Base-by-base conservation (phyloP, 495 filamentous ascomycete species). In the Penicillium egyptiacum region DNA sequence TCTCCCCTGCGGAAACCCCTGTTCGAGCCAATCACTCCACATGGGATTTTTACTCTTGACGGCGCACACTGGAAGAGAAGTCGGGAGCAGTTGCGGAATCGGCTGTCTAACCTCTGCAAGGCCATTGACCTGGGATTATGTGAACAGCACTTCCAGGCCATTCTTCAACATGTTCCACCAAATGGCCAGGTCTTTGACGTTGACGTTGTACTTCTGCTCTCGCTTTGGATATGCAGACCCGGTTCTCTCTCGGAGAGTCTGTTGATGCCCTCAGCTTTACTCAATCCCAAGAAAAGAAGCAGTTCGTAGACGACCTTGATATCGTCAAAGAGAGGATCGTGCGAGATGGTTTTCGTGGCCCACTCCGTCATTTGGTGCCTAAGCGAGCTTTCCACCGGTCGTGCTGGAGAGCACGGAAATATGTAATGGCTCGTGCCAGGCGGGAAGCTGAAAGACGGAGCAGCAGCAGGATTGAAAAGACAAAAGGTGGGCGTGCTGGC, bases 41-140 rank as follows among this genome's bases (percentile, higher is more conserved):
- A 59, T 53, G 62, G 62, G 1, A 65, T 65, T 42, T 62, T 62
- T 25, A 57, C 59, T 11, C 42, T 62, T 22, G 62, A 65, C 35
- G 62, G 59, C 11, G 19, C 39, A 28, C 40, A 50, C 19, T 65
- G 62, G 62, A 62, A 56, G 33, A 43, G 16, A 35, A 50, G 33
- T 20, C 55, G 62, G 17, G 53, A 55, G 8, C 37, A 56, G 23
- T 42, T 62, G 40, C 56, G 56, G 7, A 59, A 19, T 43, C 55
- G 23, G 23, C 35, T 65, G 25, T 56, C 59, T 14, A 59, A 59
- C 35, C 51, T 55, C 8, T 59, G 59, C 22, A 33, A 47, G 42
- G 42, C 46, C 31, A 47, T 58, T 31, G 59, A 65, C 30, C 17
- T 65, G 7, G 20, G 28, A 4, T 6, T 51, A n/a, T 60, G 46